Base-by-base conservation (phyloP, 371 early-diverging fungal genomes). In the Apophysomyces trapeziformis region DNA sequence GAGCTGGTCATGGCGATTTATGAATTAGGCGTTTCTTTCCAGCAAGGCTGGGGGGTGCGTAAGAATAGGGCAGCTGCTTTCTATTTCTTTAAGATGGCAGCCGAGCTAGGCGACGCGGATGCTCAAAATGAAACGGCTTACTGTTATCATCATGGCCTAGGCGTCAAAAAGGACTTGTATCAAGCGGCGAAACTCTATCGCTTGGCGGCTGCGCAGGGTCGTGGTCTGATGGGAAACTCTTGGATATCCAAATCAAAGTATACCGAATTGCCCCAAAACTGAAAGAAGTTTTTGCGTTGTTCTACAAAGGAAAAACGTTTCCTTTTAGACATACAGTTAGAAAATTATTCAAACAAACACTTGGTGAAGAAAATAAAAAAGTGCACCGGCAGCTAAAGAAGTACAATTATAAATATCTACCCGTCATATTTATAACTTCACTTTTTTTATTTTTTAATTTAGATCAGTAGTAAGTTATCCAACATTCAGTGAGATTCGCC, bases 11-110 rank as follows among this genome's bases (percentile, higher is more conserved):
- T 94, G 85, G 94, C 95, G 6, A 84, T 95, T 59, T 93, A 90
- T 65, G 96, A 95, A 69, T 77, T 96, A 11, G 94, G 92, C 16
- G 88, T 92, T 67, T 90, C 90, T 39, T 95, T 91, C 69, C 85
- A 88, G 50, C 92, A 95, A 60, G 96, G 95, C 13, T 96, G 96
- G 96, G 96, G 96, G 12, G 93, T 93, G 71, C 76, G 60, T 6
- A 93, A 90, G 69, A 87, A 89, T 72, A 92, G 93, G 70, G 86
- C 88, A 64, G 91, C 92, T 6, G 96, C 96, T 0, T 89, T 89
- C 7, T 93, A 95, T 65, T 97, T 95, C 67, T 92, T 94, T 73
- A 90, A 92, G 64, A 90, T 96, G 38, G 94, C 95, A 1, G 92
- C 94, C 0, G 87, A 94, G 61, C 71, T 94, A 41, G 93, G 94